Base-by-base conservation (phyloP, 139 green algal genomes). In the Prasinococcaceae sp. region DNA sequence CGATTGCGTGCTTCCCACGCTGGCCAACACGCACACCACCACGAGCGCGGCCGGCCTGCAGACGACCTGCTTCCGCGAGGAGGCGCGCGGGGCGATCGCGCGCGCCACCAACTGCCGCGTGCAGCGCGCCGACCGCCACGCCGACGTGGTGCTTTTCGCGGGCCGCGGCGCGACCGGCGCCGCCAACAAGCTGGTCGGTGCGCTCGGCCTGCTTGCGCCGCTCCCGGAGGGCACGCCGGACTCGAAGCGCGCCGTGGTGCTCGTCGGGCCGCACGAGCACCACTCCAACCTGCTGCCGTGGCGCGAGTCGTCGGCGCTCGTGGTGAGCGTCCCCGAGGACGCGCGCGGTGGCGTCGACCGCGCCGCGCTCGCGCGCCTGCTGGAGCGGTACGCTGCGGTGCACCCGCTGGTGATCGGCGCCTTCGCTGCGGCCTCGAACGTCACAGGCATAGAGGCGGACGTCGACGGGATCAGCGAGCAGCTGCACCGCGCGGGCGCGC, bases 91-190 rank as follows among this genome's bases (percentile, higher is more conserved):
- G 35, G 6, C 44, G 17, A 50, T 65, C 2, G 56, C 56, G n/a
- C 37, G 50, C 47, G 49, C 35, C 14, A 39, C 25, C 46, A 65
- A 65, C 37, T 46, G 47, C 5, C 30, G 56, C 23, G 46, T 65
- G 6, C n/a, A 28, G 22, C 51, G 51, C 46, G 32, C 22, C 16
- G 50, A 55, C 43, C 50, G 29, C 14, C 27, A 61, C 24, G 30
- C 56, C 4, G 51, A 72, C 47, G 57, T 61, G 17, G 63, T 72
- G 6, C 17, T 67, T 6, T 72, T 72, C n/a, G 51, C 50, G 12
- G 63, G 58, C 5, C 38, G 17, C 23, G 63, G 58, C 46, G 53
- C 28, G 22, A 72, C 55, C 9, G 58, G 45, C 38, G 63, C 55
- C 12, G 37, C 55, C 12, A 40, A 58, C 27, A 52, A 50, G 26